A percentile compares a stretch with the other conserved stretches of the same genome.
These are phyloP conservation scores for Ballota nigra DNA, from an alignment of 257 asterid species.

Conservation along the genomic window DNA sequence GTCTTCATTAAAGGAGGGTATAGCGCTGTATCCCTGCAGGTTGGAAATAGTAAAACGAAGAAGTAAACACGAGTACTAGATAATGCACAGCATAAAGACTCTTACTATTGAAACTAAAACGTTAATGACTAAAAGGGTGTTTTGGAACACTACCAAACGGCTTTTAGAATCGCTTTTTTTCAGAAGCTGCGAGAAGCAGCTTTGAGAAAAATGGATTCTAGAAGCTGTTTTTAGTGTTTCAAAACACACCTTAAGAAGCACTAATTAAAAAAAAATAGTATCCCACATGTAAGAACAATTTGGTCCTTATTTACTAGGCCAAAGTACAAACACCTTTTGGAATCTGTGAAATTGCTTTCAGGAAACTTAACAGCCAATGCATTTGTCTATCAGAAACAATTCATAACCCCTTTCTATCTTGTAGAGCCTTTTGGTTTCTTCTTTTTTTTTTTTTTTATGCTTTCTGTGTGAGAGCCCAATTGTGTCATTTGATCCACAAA, in stretches of 20 bases:
- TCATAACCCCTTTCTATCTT: background rate
- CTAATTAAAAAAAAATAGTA: background rate
- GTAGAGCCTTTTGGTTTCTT: background rate
- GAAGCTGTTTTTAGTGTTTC: too few relatives aligned
- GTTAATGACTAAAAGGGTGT: background rate
- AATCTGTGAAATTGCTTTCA: background rate
- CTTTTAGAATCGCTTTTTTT: too few relatives aligned
- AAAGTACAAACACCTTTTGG: background rate
- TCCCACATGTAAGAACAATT: background rate
- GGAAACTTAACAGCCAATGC: background rate
- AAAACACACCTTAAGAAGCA: too few relatives aligned
- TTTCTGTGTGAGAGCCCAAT: too few relatives aligned
- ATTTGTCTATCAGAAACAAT: background rate
- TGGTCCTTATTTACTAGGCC: background rate
- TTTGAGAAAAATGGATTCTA: too few relatives aligned
- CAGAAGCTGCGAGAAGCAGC: too few relatives aligned
- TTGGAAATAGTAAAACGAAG: conserved; percentile 5
- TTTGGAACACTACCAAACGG: too few relatives aligned
- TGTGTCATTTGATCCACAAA: background rate
- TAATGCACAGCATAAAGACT: background rate
- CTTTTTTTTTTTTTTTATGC: too few relatives aligned
- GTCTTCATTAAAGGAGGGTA: conserved; percentile 62
- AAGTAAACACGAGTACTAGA: background rate
- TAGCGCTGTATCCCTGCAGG: conserved; percentile 53
- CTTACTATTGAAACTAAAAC: background rate